Conservation (phyloP, 192 early-diverging fungal genomes). For the Backusella circina region DNA sequence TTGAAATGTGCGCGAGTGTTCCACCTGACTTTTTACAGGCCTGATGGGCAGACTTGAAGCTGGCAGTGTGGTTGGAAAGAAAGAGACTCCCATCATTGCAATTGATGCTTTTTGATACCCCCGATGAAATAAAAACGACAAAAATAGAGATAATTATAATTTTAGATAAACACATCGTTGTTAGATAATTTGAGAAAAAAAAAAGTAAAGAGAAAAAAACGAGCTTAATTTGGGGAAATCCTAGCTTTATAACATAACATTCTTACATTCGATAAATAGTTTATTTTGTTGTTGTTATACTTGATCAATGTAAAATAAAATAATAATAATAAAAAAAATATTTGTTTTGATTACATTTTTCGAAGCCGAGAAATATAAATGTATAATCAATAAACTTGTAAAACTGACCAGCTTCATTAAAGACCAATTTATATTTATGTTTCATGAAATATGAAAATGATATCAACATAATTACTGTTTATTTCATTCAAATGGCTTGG, state of each 20-base stretch:
- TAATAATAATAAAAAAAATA: not conserved
- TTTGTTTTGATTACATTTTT: not conserved
- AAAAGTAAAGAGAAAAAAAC: not conserved
- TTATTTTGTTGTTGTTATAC: not conserved
- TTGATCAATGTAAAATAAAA: not conserved
- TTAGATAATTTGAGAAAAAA: not conserved
- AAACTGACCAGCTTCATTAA: not conserved
- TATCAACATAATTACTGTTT: not conserved
- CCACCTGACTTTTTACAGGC: not conserved
- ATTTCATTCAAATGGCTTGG: not conserved
- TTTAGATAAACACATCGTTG: not conserved
- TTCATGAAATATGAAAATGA: not conserved
- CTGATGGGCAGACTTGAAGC: not conserved
- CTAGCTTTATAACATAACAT: not conserved
- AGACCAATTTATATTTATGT: not conserved
- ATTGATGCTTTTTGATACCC: not conserved
- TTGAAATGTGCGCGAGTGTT: not conserved
- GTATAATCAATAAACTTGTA: not conserved
- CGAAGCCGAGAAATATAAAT: not conserved
- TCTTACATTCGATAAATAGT: not conserved
- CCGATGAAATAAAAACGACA: slow-evolving; percentile 1
- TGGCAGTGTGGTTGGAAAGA: not conserved
- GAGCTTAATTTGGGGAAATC: not conserved
- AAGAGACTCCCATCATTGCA: not conserved
- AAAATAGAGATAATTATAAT: not conserved